A percentile compares a stretch with the other conserved stretches of the same genome.
These are phyloP conservation scores for Pseudoscleropodium purum DNA, from an alignment of 225 moss, liverwort and hornwort species.

Conservation along the genomic window DNA sequence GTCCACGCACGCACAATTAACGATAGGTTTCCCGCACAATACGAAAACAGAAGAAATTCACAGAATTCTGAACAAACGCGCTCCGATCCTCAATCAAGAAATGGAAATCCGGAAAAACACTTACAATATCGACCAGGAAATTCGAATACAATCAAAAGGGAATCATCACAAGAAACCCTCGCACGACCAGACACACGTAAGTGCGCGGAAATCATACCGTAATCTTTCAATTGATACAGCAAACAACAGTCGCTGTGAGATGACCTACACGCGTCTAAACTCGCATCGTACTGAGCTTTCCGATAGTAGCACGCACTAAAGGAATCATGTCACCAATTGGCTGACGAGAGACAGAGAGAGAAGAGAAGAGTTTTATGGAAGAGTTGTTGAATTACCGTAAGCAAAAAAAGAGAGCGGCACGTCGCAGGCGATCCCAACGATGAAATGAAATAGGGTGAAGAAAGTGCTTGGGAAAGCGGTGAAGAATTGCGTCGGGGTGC, in stretches of 20 bases:
- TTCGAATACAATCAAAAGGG: neutral
- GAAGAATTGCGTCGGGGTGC: neutral
- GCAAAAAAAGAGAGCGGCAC: no score
- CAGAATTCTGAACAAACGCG: neutral
- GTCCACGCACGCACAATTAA: neutral
- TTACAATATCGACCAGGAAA: neutral
- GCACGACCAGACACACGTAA: neutral
- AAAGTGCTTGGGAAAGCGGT: neutral
- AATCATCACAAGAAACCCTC: neutral
- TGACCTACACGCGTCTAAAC: neutral
- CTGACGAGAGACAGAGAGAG: neutral
- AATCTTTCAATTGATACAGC: neutral
- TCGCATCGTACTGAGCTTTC: neutral
- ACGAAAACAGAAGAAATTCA: neutral
- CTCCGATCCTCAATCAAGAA: neutral
- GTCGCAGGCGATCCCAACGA: neutral
- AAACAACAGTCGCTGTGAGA: neutral
- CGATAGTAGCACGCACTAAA: neutral
- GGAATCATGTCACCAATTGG: neutral
- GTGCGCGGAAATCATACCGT: neutral
- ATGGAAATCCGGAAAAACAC: neutral
- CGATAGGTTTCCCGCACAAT: neutral
- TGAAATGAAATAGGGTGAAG: neutral
- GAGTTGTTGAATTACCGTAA: neutral
- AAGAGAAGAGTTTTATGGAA: neutral